These are phyloP conservation scores for Bacidia rubella DNA, from an alignment of 495 filamentous ascomycete species.

Conservation along the genomic window DNA sequence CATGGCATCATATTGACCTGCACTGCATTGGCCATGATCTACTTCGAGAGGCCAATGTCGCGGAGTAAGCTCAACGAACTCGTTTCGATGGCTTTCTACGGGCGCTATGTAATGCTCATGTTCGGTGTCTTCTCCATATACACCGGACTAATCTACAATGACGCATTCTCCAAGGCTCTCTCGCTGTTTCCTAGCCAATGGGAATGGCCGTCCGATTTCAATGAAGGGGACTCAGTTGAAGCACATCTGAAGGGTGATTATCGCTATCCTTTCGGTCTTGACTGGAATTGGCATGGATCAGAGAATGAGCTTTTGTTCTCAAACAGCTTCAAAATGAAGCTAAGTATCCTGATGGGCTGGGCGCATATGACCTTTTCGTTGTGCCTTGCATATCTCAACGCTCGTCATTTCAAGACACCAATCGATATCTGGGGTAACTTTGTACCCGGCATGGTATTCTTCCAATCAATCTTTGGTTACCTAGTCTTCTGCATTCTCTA, in stretches of 20 bases:
- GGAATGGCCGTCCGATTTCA: conserved; percentile 62
- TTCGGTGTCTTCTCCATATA: conserved; percentile 97
- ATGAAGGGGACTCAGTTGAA: conserved; percentile 42
- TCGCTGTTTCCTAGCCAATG: conserved; percentile 81
- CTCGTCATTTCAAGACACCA: conserved; percentile 80
- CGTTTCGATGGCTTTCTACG: conserved; percentile 96
- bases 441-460: conserved; percentile 96
- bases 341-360: conserved; percentile 93
- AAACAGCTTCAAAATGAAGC: conserved; percentile 99
- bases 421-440: conserved; percentile 97
- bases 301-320: conserved; percentile 88
- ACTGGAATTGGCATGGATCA: conserved; percentile 93
- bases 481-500: conserved; percentile 86
- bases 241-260: conserved; percentile 56
- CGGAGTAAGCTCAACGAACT: conserved; percentile 88
- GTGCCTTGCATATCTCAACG: conserved; percentile 83
- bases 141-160: conserved; percentile 95
- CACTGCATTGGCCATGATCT: conserved; percentile 79
- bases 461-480: conserved; percentile 97
- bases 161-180: conserved; percentile 86
- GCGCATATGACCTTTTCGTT: conserved; percentile 65
- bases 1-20: conserved; percentile 78
- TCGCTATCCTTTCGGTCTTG: conserved; percentile 87
- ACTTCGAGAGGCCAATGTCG: conserved; percentile 72
- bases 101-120: conserved; percentile 94